Evolutionary conservation across 2,329 filamentous ascomycete genomes (phyloP), one percentile per base, ranked within the genome.

Genomic region (Claviceps sorghi): DNA sequence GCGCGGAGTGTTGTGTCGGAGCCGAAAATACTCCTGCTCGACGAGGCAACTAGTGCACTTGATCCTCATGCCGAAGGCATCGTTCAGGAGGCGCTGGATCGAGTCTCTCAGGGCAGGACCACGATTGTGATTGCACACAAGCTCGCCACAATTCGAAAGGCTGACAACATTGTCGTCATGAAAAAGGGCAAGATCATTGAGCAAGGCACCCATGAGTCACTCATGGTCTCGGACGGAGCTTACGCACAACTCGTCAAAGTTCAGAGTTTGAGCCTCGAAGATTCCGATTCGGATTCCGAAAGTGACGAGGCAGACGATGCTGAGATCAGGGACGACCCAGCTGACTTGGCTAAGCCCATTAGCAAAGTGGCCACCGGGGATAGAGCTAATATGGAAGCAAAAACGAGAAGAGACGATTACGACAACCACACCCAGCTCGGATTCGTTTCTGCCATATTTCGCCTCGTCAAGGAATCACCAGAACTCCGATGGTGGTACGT

Each of bases 71-170:
- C 86, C 0, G 90, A 96, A 67, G 94, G 88, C 0, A 78, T 95
- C 2, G 90, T 96, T 55, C 95, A 96, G 66, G 80, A 84, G 58
- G 90, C 90, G 2, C 75, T 96, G 2, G 79, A 79, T 6, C 81
- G 79, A 58, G 80, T 80, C 41, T 76, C 95, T 22, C 80, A 95
- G 32, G 84, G 85, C 62, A 93, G 90, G 66, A 96, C 90, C 0
- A 96, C 90, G 3, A 95, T 96, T 64, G 90, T 86, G 45, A 95
- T 96, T 60, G 90, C 90, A 0, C 90, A 96, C 68, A 80, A 90
- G 42, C 75, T 96, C 4, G 91, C 86, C 2, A 96, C 90, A 0
- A 95, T 96, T 68, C 91, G 95, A 68, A 72, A 81, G 53, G 77
- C 77, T 0, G 76, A 82, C 60, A 63, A 71, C 3, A 84, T 83